Base-by-base conservation (phyloP, 192 early-diverging fungal genomes). In the Coemansia sp. region DNA sequence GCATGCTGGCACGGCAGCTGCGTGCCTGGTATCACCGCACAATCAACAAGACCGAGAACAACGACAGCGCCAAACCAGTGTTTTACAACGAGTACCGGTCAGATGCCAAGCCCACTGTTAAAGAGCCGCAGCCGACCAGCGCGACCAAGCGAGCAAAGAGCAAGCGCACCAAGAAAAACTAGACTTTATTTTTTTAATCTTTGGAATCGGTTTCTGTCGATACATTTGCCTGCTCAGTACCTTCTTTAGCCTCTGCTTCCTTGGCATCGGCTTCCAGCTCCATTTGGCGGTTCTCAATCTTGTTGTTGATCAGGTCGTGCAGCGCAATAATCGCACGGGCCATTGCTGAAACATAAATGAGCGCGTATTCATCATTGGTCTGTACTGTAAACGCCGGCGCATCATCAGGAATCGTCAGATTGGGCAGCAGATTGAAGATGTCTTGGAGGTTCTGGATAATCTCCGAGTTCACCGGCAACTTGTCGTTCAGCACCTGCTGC, bases 391-490 rank as follows among this genome's bases (percentile, higher is more conserved):
- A 96, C 34, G 92, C 82, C 51, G 84, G 80, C 21, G 90, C 86
- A 37, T 87, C 87, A 11, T 90, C 88, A 11, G 82, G 82, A 11
- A 89, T 83, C 34, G 89, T 75, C 40, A 99, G 79, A 71, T 94
- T 96, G 30, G 97, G 97, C 61, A 99, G 78, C 47, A 94, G 82
- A 60, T 99, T 99, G 64, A 99, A 96, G 53, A 99, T 94, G 63
- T 99, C 93, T 78, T 99, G 97, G 39, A 99, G 76, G 67, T 98
- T 97, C 84, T 96, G 94, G 44, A 99, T 85, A 56, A 99, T 97
- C 66, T 92, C 88, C 66, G 94, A 92, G 81, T 98, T 97, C 15
- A 96, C 86, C 2, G 97, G 97, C 36, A 97, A 79, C 46, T 81
- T 80, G 31, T 87, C 88, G 12, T 82, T 83, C 12, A 93, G 84